Evolutionary conservation across 1,284 basidiomycete species (phyloP), one percentile per base, ranked within the genome.

Genomic region (Amylostereum areolatum): DNA sequence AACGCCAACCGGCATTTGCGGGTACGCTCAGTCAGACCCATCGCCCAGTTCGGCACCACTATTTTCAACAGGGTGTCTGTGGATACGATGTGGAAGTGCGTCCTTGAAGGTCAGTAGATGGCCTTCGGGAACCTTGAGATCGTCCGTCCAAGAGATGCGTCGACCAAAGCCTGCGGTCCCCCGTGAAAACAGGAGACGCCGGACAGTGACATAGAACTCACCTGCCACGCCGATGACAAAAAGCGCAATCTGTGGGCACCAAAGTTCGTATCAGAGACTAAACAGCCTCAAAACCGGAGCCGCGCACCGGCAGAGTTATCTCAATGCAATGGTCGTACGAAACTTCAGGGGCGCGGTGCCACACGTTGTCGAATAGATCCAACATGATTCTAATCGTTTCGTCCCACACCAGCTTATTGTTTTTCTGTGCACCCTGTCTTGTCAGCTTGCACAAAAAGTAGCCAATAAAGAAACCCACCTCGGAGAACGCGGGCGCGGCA

Each of bases 321-420:
- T 70, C 64, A 2, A 67, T 53, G 39, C 62, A 59, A 54, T 70
- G 63, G 45, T 66, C 63, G 30, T 66, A 46, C 43, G 54, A 50
- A 28, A 71, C 53, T 41, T 62, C 59, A 28, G 64, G 53, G 51
- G 59, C 54, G 28, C 61, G 47, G 5, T 61, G 57, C 70, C 70
- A 73, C 3, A 68, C 62, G 27, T 62, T 63, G 12, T 66, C 57
- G 54, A 70, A 66, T 53, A 73, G 60, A 27, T 69, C 67, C 7
- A 61, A 41, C 33, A 69, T 60, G 48, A 70, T 63, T 8, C 65
- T 62, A 18, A 73, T 56, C 0, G 79, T 74, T 55, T 78, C 75
- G 36, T 77, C 71, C 78, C 78, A 82, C 2, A 81, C 80, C 33
- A 82, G 63, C 46, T 66, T 72, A 56, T 80, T 81, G 58, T 83